Conservation (phyloP, 2,329 filamentous ascomycete genomes). For the Fusarium nematophilum region DNA sequence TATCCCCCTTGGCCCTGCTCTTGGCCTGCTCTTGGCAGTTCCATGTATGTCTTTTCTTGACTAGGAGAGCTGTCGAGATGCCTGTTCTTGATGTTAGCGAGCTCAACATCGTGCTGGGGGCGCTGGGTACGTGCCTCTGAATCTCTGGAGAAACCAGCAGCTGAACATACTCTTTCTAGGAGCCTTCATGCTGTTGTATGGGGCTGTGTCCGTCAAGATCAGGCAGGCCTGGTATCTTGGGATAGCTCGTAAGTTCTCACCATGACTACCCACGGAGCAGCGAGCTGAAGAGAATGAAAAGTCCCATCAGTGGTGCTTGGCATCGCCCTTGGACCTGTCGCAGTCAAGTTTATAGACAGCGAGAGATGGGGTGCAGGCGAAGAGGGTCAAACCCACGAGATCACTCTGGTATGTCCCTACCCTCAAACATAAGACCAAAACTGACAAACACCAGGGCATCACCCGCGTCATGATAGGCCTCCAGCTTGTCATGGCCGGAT, state of each 20-base stretch:
- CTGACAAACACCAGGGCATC: slow-evolving; percentile 59
- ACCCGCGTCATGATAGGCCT: slow-evolving; percentile 71
- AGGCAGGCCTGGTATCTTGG: slow-evolving; percentile 66
- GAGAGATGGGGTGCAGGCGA: slow-evolving; percentile 41
- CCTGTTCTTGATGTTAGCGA: slow-evolving; percentile 58
- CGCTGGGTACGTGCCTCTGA: slow-evolving; percentile 51
- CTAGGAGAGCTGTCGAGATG: too few relatives aligned
- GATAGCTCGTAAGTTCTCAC: slow-evolving; percentile 60
- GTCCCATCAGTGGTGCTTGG: slow-evolving; percentile 67
- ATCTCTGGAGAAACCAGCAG: slow-evolving; percentile 2
- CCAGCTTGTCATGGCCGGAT: slow-evolving; percentile 72
- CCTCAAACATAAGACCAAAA: too few relatives aligned
- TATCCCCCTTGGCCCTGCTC: too few relatives aligned
- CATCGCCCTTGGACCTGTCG: slow-evolving; percentile 65
- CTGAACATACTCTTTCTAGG: slow-evolving; percentile 46
- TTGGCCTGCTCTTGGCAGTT: too few relatives aligned
- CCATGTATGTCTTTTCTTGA: too few relatives aligned
- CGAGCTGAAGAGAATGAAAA: too few relatives aligned
- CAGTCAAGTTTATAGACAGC: slow-evolving; percentile 63
- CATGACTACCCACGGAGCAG: too few relatives aligned
- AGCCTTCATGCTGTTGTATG: slow-evolving; percentile 60
- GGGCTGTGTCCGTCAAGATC: slow-evolving; percentile 63
- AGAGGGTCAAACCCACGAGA: slow-evolving; percentile 48
- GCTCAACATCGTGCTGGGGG: slow-evolving; percentile 61
- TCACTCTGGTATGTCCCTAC: slow-evolving; percentile 51